These are phyloP conservation scores for Blastomyces parvus DNA, from an alignment of 2,329 filamentous ascomycete genomes.

Conservation along the genomic window DNA sequence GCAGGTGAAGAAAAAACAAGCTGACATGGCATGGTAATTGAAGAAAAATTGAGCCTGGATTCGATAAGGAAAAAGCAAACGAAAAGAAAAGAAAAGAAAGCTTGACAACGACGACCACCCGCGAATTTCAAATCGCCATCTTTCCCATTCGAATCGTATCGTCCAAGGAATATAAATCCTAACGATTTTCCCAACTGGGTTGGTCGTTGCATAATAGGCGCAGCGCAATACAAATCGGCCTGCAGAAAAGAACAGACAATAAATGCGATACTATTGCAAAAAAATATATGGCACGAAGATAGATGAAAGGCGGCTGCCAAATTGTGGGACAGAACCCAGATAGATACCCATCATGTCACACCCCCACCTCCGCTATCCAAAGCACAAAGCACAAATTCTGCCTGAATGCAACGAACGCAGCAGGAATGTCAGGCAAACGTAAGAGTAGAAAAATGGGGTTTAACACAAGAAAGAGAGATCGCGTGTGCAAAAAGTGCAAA, in stretches of 20 bases:
- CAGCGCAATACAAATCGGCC: neutral
- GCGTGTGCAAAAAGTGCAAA: too few relatives aligned
- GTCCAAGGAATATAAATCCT: too few relatives aligned
- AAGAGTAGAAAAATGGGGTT: neutral
- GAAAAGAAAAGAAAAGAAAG: neutral
- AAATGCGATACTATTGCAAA: neutral
- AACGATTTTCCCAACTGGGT: too few relatives aligned
- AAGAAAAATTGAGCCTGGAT: too few relatives aligned
- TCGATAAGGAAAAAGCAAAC: too few relatives aligned
- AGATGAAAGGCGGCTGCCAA: neutral
- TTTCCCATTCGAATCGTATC: too few relatives aligned
- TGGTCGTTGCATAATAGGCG: neutral
- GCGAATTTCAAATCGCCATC: neutral
- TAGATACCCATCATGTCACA: too few relatives aligned
- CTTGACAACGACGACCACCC: neutral
- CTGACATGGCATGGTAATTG: too few relatives aligned
- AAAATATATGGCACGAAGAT: neutral
- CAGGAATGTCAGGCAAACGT: neutral
- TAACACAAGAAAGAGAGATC: too few relatives aligned
- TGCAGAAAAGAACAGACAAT: too few relatives aligned
- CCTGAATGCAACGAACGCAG: neutral
- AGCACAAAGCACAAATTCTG: neutral
- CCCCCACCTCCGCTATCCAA: neutral
- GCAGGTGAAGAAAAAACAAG: too few relatives aligned
- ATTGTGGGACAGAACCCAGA: neutral